These are phyloP conservation scores for Solanum pinnatisectum DNA, from an alignment of 257 asterid species.

Conservation along the genomic window DNA sequence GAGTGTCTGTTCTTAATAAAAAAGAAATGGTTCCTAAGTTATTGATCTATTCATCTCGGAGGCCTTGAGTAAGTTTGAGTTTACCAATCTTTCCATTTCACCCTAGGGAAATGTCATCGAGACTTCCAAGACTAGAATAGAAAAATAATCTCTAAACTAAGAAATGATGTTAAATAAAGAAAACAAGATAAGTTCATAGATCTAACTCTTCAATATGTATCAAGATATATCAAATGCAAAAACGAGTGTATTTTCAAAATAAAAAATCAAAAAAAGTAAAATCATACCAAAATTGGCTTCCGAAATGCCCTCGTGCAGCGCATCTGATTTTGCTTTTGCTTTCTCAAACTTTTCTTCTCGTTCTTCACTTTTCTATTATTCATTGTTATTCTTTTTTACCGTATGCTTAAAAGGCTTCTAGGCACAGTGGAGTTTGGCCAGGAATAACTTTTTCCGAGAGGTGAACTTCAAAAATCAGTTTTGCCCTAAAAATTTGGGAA, in stretches of 20 bases:
- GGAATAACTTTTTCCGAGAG: no score
- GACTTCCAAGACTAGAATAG: background rate
- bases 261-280: background rate
- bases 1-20: no score
- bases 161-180: no score
- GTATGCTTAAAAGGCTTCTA: background rate
- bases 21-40: no score
- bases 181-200: background rate
- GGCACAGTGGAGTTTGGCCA: no score
- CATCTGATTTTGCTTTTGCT: background rate
- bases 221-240: background rate
- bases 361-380: background rate
- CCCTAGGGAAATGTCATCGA: background rate
- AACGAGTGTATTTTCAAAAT: background rate
- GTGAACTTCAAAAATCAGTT: no score
- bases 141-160: no score
- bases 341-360: background rate
- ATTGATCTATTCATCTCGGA: no score
- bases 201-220: background rate
- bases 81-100: background rate
- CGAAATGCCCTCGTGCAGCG: background rate
- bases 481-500: no score
- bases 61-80: no score
- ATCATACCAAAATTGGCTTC: background rate
- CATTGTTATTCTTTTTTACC: background rate